phyloP scores from a whole-genome alignment of 768 basidiomycete species.

The Auricularia cornea region DNA sequence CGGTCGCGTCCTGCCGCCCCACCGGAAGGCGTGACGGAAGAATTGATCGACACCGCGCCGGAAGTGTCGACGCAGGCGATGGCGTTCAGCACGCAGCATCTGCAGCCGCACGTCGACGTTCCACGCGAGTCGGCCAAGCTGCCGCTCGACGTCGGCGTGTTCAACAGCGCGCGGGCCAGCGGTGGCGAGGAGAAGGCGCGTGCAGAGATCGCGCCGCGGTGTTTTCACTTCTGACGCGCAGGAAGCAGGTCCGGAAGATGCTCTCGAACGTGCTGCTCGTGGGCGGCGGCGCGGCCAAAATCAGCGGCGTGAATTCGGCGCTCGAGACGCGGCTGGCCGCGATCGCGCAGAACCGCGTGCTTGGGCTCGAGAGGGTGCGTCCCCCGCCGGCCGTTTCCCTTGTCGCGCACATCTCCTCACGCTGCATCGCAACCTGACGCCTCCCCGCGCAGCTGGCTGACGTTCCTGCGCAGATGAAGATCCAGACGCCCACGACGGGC shows the following conservation, averaged over 20 bases:
- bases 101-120: slow-evolving; percentile 57
- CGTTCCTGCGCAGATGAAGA: slow-evolving; percentile 38
- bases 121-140: slow-evolving; percentile 80
- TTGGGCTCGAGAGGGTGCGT: not conserved
- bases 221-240: no score
- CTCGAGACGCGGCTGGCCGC: slow-evolving; percentile 70
- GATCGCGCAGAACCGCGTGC: not conserved
- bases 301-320: slow-evolving; percentile 78
- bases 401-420: slow-evolving; percentile 2
- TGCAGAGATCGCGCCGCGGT: no score
- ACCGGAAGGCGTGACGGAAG: not conserved
- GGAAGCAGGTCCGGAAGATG: slow-evolving; percentile 52
- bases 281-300: slow-evolving; percentile 67
- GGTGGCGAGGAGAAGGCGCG: slow-evolving; percentile 79
- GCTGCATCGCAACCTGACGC: slow-evolving; percentile 4
- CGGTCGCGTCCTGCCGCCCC: slow-evolving; percentile 18
- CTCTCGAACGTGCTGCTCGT: slow-evolving; percentile 81
- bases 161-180: slow-evolving; percentile 82
- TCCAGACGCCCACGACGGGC: slow-evolving; percentile 69
- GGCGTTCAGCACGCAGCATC: slow-evolving; percentile 82
- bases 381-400: not conserved
- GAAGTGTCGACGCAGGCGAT: slow-evolving; percentile 71
- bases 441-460: not conserved
- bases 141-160: slow-evolving; percentile 87
- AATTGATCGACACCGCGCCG: slow-evolving; percentile 33